phyloP scores from a whole-genome alignment of 2,329 filamentous ascomycete species.

The Cordyceps farinosa region DNA sequence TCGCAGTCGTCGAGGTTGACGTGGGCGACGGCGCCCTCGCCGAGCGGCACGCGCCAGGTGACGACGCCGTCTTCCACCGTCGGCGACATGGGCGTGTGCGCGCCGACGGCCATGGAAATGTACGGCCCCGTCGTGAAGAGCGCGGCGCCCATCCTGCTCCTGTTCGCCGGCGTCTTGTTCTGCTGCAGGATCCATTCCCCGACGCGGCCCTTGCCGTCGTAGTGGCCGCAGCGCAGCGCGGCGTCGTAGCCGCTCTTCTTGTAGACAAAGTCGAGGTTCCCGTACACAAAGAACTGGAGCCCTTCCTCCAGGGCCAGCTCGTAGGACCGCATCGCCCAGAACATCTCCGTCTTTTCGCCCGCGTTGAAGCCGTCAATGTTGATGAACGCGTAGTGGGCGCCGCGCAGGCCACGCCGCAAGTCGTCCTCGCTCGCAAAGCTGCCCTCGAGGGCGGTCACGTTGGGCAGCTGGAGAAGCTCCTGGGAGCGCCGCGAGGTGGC shows the following conservation, averaged over 20 bases:
- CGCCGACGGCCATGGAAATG: conserved; percentile 41
- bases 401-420: conserved; percentile 42
- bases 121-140: conserved; percentile 44
- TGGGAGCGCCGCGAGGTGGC: conserved; percentile 38
- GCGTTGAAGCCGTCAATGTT: conserved; percentile 53
- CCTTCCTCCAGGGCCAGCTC: conserved; percentile 41
- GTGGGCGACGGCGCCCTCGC: conserved; percentile 38
- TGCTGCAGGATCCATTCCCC: conserved; percentile 44
- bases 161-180: conserved; percentile 26
- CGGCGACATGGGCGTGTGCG: conserved; percentile 37
- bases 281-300: conserved; percentile 43
- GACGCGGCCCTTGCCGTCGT: conserved; percentile 44
- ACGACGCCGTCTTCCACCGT: conserved; percentile 37
- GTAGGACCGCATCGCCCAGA: conserved; percentile 43
- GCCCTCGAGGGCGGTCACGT: conserved; percentile 46
- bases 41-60: conserved; percentile 41
- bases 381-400: conserved; percentile 47
- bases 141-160: conserved; percentile 31
- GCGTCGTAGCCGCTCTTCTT: conserved; percentile 46
- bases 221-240: conserved; percentile 45
- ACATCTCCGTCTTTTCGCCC: conserved; percentile 50
- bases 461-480: conserved; percentile 39
- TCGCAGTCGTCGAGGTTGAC: conserved; percentile 46
- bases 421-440: conserved; percentile 43
- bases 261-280: conserved; percentile 46